These are phyloP conservation scores for Annulohypoxylon truncatum DNA, from an alignment of 2,329 filamentous ascomycete species.

Conservation along the genomic window DNA sequence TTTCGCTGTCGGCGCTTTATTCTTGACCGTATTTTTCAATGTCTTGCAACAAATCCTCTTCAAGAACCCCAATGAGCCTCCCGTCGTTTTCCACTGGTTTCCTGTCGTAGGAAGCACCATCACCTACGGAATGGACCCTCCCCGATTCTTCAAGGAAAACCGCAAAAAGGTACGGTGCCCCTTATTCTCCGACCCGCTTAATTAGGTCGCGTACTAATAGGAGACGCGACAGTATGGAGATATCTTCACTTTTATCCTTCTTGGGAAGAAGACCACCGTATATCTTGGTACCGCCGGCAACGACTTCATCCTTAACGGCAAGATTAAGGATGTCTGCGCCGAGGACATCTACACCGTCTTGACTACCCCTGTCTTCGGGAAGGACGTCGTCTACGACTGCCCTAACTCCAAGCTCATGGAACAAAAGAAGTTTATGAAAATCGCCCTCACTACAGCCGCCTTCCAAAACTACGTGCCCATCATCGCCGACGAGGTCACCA, in stretches of 20 bases:
- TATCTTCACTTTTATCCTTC: conserved; percentile 87
- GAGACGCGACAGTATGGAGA: conserved; percentile 75
- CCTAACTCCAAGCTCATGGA: conserved; percentile 94
- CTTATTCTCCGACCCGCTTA: not conserved
- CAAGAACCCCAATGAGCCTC: conserved; percentile 84
- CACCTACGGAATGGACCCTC: conserved; percentile 94
- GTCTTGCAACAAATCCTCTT: conserved; percentile 82
- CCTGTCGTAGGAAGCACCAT: conserved; percentile 90
- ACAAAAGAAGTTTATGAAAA: conserved; percentile 95
- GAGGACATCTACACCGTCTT: conserved; percentile 90
- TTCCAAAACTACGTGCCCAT: conserved; percentile 81
- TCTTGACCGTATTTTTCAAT: conserved; percentile 77
- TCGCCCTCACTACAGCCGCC: conserved; percentile 79
- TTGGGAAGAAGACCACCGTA: conserved; percentile 90
- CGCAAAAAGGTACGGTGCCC: conserved; percentile 74
- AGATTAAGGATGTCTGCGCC: conserved; percentile 87
- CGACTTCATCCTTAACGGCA: conserved; percentile 92
- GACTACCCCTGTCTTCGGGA: conserved; percentile 78
- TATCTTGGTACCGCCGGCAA: conserved; percentile 85
- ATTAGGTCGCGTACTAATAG: conserved; percentile 14
- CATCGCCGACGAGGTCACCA: conserved; percentile 78
- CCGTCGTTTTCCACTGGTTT: conserved; percentile 83
- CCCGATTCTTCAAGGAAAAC: conserved; percentile 82
- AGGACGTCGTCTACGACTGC: conserved; percentile 90
- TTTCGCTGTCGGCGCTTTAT: conserved; percentile 58